Evolutionary conservation across 345 rosid genomes (phyloP), one percentile per base, ranked within the genome.

Genomic region (Pugionium dolabratum): DNA sequence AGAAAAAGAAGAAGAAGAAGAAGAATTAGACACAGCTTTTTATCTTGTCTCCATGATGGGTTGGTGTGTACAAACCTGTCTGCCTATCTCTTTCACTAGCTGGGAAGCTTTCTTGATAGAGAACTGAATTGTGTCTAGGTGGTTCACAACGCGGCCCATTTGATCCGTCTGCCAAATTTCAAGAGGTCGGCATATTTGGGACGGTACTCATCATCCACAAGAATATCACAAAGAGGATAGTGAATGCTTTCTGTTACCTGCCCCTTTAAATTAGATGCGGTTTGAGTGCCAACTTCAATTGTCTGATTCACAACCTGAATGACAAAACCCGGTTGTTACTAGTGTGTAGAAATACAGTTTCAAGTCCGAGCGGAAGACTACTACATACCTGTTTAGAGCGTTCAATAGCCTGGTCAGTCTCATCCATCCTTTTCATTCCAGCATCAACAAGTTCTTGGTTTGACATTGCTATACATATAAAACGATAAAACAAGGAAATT

Each of bases 101-200:
- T 93, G 94, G 1, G 98, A 88, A 37, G 97, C 97, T 75, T 93
- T 93, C 83, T 93, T 93, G 68, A 93, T 82, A 31, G 98, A 93
- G 78, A 93, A 93, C 59, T 93, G 99, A 76, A 93, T 88, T 2
- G 97, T 93, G 76, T 94, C 97, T 41, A 94, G 83, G 77, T 90
- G 80, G 54, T 94, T 86, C 36, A 88, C 97, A 54, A 90, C 84
- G 1, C 92, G 88, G 3, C 94, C 99, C 99, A 94, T 94, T 94
- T 94, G 99, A 43, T 93, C 99, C 25, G 99, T 88, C 96, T 93
- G 83, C 41, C 70, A 37, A 7, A 10, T 4, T 54, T 65, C n/a
- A 2, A 39, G 6, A 18, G 18, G 60, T 56, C 48, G 55, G 29
- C 11, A 1, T 48, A 47, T 28, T 33, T 39, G 47, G 3, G 32